A percentile compares a stretch with the other conserved stretches of the same genome.
Conservation (phyloP, 1,284 basidiomycete species). For the Uromyces viciae-fabae region DNA sequence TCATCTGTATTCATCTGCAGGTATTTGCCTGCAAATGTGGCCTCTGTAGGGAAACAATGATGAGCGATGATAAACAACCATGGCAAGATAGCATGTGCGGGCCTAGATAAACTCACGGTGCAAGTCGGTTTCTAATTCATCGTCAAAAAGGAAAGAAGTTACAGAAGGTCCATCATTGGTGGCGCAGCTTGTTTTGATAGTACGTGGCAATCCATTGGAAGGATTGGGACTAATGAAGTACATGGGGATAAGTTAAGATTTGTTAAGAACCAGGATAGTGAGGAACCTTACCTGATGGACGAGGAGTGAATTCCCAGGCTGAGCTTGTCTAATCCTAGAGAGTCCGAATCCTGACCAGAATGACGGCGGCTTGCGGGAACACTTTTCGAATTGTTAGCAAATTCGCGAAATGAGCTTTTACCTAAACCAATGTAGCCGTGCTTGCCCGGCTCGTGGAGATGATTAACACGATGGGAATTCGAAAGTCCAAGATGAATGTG, state of each 20-base stretch:
- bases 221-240: constrained; percentile 2
- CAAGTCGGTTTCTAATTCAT: constrained; percentile 84
- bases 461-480: background rate
- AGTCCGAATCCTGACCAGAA: constrained; percentile 32
- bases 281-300: constrained; percentile 9
- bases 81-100: constrained; percentile 39
- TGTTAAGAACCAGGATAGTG: background rate
- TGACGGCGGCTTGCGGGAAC: constrained; percentile 44
- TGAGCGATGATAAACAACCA: constrained; percentile 37
- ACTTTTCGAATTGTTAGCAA: constrained; percentile 45
- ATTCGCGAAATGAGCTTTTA: constrained; percentile 28
- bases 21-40: constrained; percentile 67
- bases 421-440: constrained; percentile 28
- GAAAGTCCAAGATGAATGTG: constrained; percentile 5
- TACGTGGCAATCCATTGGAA: constrained; percentile 22
- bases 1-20: constrained; percentile 80
- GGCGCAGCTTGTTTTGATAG: constrained; percentile 18
- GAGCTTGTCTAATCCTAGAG: constrained; percentile 31
- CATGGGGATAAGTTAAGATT: background rate
- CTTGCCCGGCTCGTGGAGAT: constrained; percentile 9
- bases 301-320: constrained; percentile 8
- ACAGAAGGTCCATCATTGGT: constrained; percentile 46
- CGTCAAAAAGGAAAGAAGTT: constrained; percentile 70
- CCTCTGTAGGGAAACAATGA: constrained; percentile 61
- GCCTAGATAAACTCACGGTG: constrained; percentile 61